Evolutionary conservation across 768 basidiomycete species (phyloP), one percentile per base, ranked within the genome.

Genomic region (Suillus brevipes): DNA sequence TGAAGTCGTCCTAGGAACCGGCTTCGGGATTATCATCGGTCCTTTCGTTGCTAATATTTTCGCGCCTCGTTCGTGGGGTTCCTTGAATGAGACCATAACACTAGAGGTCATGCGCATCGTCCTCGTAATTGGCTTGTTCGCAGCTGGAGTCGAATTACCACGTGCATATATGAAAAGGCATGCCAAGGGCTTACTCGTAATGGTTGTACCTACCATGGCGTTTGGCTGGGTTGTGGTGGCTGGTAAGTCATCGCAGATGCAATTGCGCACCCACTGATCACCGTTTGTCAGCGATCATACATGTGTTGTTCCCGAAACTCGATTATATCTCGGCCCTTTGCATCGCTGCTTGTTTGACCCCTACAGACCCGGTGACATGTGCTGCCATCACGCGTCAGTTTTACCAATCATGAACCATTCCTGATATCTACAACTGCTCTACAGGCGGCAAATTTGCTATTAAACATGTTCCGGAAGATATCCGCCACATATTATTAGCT

Each of bases 311-410:
- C 70, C 92, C 92, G 1, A 78, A 77, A 3, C 77, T 97, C 63
- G 80, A 82, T 66, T 91, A 86, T 74, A 79, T 94, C 16, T 91
- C 93, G 0, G 87, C 89, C 37, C 84, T 98, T 6, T 93, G 89
- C 52, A 88, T 97, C 62, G 91, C 95, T 7, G 94, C 96, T 5
- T 95, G 92, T 67, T 81, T 96, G 31, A 96, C 95, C 0, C 94
- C 94, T 2, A 99, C 97, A 14, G 97, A 99, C 78, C 97, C 97
- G 1, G 92, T 97, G 69, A 89, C 97, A 61, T 94, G 91, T 63
- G 92, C 94, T 62, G 89, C 84, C 60, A 95, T 89, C 72, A 89
- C 90, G 6, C 88, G 89, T 86, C 62, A 38, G 83, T 38, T 25
- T 53, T 45, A 38, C 40, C 61, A 16, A 60, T 60, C 47, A 37